Evolutionary conservation across 768 basidiomycete species (phyloP), one percentile per base, ranked within the genome.

Genomic region (Cystofilobasidium bisporidii): DNA sequence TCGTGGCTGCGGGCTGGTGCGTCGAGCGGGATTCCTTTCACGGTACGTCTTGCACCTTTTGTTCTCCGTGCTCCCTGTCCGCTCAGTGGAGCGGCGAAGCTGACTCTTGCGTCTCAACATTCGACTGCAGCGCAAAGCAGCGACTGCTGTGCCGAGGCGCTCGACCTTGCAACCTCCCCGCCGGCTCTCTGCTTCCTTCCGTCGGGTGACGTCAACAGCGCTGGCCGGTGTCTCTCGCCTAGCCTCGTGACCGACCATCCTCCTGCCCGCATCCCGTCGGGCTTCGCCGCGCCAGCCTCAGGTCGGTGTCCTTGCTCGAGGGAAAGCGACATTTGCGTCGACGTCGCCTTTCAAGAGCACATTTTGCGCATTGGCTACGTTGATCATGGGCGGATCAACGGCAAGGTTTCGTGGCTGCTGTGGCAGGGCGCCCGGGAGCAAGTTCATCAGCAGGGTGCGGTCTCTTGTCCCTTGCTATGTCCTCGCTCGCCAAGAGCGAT

Each of bases 391-490:
- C 10, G 24, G 33, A 2, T 38, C n/a, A 9, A 56, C 18, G 53
- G 22, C 8, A 10, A 56, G 30, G 28, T 28, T 6, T 53, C 50
- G 11, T 64, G 63, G 63, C 45, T 66, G 43, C 24, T 66, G 9
- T 66, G 65, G 65, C 65, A 66, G 22, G 65, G 65, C 11, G n/a
- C 43, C 1, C n/a, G 47, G 14, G 22, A 60, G 50, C 60, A 53
- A 50, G 38, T 66, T 1, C 47, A 48, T 2, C 57, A 24, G 0
- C 58, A 66, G 30, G 60, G 65, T 61, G 18, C 26, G 65, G 24
- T 11, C 3, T 17, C 50, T 11, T 26, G 36, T n/a, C 47, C 20
- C 22, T 17, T 12, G 36, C 36, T 36, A 12, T 12, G 36, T 36
- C 12, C 36, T 6, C 15, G 8, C 22, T 48, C 24, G 47, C 4